A percentile compares a stretch with the other conserved stretches of the same genome.
Conservation (phyloP, 1,284 basidiomycete species). For the Abortiporus biennis region DNA sequence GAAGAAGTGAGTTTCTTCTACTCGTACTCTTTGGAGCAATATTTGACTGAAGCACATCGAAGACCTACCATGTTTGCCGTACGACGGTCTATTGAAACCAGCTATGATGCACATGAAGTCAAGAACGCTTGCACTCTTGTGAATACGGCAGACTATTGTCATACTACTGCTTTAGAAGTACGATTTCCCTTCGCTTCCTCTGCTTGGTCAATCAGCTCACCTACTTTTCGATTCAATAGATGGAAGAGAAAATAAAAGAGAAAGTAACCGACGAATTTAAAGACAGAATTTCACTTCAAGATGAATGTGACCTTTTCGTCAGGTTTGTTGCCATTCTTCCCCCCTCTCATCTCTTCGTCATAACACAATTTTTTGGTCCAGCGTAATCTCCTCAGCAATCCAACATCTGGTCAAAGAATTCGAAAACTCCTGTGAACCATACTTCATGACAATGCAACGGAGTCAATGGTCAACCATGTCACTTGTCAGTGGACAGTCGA, state of each 20-base stretch:
- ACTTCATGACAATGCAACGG: conserved; percentile 69
- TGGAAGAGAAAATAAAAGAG: conserved; percentile 88
- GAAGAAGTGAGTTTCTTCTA: conserved; percentile 45
- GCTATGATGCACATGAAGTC: conserved; percentile 69
- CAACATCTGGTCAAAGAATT: conserved; percentile 76
- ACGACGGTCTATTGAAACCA: conserved; percentile 71
- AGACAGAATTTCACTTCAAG: conserved; percentile 77
- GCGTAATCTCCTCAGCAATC: conserved; percentile 80
- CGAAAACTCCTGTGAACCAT: conserved; percentile 72
- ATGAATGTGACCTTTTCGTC: conserved; percentile 85
- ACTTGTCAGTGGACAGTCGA: conserved; percentile 82
- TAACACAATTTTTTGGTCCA: conserved; percentile 24
- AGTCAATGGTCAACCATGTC: conserved; percentile 73
- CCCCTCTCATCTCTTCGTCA: background rate
- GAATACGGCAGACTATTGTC: conserved; percentile 98
- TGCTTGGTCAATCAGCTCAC: background rate
- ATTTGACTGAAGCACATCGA: conserved; percentile 18
- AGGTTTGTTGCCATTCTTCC: conserved; percentile 38
- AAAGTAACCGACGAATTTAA: conserved; percentile 75
- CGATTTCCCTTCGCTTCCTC: conserved; percentile 8
- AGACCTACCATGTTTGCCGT: conserved; percentile 23
- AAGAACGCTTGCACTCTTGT: conserved; percentile 82
- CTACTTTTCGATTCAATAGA: conserved; percentile 34
- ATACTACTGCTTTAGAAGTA: conserved; percentile 84
- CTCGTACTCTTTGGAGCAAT: background rate